These are phyloP conservation scores for Erythrophleum ivorense DNA, from an alignment of 331 rosid genomes.

Conservation along the genomic window DNA sequence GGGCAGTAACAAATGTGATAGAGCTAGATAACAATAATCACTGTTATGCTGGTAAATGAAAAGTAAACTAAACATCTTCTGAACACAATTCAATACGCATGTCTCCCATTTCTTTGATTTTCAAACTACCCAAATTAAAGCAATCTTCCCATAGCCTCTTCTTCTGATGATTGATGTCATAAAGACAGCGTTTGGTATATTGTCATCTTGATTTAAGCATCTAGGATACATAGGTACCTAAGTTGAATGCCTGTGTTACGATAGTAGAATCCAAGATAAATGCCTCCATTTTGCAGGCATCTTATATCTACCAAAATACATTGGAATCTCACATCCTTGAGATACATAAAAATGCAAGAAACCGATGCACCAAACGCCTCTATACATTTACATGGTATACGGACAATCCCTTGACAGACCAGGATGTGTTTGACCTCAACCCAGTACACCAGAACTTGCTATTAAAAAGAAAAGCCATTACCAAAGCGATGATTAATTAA, in stretches of 20 bases:
- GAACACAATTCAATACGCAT: not conserved
- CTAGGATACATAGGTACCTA: not conserved
- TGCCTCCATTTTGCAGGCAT: not conserved
- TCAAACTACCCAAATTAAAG: not conserved
- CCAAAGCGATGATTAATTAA: not conserved
- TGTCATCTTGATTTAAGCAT: not conserved
- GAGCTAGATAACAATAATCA: not conserved
- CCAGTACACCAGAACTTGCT: not conserved
- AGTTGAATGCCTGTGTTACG: not conserved
- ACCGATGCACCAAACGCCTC: not conserved
- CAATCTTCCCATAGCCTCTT: not conserved
- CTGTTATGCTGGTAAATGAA: not conserved
- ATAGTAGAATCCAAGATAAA: not conserved
- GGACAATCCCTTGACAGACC: not conserved
- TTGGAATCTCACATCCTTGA: not conserved
- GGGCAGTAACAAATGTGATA: not conserved
- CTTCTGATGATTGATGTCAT: not conserved
- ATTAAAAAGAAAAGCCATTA: not conserved
- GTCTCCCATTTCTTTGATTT: not conserved
- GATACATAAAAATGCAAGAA: not conserved
- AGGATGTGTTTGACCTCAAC: not conserved
- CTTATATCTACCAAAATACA: not conserved
- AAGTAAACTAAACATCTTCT: not conserved
- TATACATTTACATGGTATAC: not conserved
- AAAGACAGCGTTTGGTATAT: not conserved